Percentiles rank a stretch among this genome's conserved stretches.
Evolutionary conservation across 2,329 filamentous ascomycete species (phyloP).

Genomic region (Periconia digitata): DNA sequence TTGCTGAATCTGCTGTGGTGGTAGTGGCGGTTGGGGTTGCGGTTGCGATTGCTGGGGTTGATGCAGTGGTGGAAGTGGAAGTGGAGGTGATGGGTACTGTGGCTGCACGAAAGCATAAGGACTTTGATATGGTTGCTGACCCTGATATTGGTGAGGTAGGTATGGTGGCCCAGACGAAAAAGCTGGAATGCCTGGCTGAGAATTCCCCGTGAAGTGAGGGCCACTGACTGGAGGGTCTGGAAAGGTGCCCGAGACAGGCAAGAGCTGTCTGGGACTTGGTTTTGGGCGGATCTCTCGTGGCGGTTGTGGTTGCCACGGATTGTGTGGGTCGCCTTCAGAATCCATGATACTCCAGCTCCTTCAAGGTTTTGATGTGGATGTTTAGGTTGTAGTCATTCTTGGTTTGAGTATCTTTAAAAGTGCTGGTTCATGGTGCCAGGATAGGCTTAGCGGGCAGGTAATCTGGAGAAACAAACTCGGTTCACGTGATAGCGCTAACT

Average conservation of each 20-base stretch:
- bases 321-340: conserved; percentile 20
- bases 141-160: conserved; percentile 21
- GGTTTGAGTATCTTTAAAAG: background rate
- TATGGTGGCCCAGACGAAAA: conserved; percentile 2
- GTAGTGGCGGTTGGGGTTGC: background rate
- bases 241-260: conserved; percentile 23
- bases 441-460: background rate
- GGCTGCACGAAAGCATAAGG: too few species aligned
- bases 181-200: background rate
- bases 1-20: background rate
- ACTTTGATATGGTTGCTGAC: conserved; percentile 5
- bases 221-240: conserved; percentile 12
- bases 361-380: conserved; percentile 16
- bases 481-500: background rate
- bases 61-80: conserved; percentile 6
- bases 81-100: too few species aligned
- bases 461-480: background rate
- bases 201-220: background rate
- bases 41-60: conserved; percentile 14
- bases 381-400: conserved; percentile 4
- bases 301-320: conserved; percentile 22
- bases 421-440: background rate
- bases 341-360: conserved; percentile 19
- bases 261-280: conserved; percentile 19
- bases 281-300: background rate